phyloP scores from a whole-genome alignment of 305 asterid species.

The Rubia tinctorum region DNA sequence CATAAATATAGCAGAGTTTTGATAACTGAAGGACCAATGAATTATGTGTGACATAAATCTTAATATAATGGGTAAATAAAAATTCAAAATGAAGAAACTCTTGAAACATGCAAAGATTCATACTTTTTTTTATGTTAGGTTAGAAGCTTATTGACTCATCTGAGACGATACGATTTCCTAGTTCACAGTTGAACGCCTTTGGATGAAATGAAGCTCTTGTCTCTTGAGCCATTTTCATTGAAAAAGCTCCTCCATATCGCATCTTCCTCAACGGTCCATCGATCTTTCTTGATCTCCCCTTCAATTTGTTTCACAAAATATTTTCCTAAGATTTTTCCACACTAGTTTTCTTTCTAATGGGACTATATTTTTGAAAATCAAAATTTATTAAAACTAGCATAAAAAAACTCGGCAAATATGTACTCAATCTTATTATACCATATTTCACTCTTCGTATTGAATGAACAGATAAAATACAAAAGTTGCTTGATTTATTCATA shows the following conservation, averaged over 20 bases:
- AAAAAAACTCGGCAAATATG: too few species aligned
- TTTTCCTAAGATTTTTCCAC: neutral
- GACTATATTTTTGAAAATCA: neutral
- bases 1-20: too few species aligned
- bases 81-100: neutral
- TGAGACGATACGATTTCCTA: conserved; percentile 94
- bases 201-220: conserved; percentile 99
- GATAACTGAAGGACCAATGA: too few species aligned
- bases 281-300: conserved; percentile 88
- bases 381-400: too few species aligned
- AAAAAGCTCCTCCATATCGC: conserved; percentile 62
- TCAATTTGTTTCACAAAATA: conserved; percentile 11
- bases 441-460: too few species aligned
- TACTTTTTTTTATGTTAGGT: conserved; percentile 76
- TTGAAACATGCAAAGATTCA: neutral
- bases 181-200: conserved; percentile 80
- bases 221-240: conserved; percentile 64
- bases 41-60: too few species aligned
- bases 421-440: too few species aligned
- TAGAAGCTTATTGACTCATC: conserved; percentile 97
- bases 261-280: conserved; percentile 90
- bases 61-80: too few species aligned
- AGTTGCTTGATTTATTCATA: too few species aligned
- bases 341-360: too few species aligned
- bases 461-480: too few species aligned